Percentiles rank a stretch among this genome's conserved stretches.
Conservation (phyloP, 352 stramenopile species). For the Pythium phragmitis region DNA sequence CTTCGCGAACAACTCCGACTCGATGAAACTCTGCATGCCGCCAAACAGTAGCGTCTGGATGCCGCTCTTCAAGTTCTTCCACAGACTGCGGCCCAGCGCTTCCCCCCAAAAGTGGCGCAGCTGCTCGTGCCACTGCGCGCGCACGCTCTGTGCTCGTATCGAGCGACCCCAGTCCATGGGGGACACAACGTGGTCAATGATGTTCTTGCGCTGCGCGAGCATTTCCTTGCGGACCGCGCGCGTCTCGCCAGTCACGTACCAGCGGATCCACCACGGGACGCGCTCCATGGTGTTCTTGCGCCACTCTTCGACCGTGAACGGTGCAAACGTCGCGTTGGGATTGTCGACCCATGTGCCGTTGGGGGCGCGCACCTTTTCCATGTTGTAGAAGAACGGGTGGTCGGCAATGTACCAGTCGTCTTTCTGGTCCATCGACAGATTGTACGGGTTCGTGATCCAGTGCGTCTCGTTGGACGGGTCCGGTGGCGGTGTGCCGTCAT, state of each 20-base stretch:
- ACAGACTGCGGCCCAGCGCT: constrained; percentile 38
- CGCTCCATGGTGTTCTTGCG: constrained; percentile 22
- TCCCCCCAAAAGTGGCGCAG: constrained; percentile 39
- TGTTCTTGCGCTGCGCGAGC: constrained; percentile 29
- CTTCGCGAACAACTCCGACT: constrained; percentile 23
- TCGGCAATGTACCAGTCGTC: constrained; percentile 46
- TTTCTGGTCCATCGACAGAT: constrained; percentile 11
- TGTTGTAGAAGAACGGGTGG: constrained; percentile 41
- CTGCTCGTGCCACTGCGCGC: constrained; percentile 36
- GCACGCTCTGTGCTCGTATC: constrained; percentile 32
- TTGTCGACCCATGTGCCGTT: constrained; percentile 40
- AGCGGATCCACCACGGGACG: constrained; percentile 28
- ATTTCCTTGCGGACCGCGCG: constrained; percentile 29
- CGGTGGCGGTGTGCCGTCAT: constrained; percentile 5
- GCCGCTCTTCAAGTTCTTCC: constrained; percentile 18
- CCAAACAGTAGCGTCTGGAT: constrained; percentile 2
- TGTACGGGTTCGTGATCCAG: neutral
- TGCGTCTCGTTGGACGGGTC: neutral
- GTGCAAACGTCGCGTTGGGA: constrained; percentile 18
- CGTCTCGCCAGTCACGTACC: constrained; percentile 28
- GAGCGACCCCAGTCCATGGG: constrained; percentile 41
- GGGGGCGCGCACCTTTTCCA: constrained; percentile 36
- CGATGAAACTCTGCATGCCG: constrained; percentile 1
- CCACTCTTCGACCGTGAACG: constrained; percentile 17
- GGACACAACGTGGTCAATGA: constrained; percentile 58